Conservation (phyloP, 2,329 filamentous ascomycete genomes). For the Verticillium longisporum region DNA sequence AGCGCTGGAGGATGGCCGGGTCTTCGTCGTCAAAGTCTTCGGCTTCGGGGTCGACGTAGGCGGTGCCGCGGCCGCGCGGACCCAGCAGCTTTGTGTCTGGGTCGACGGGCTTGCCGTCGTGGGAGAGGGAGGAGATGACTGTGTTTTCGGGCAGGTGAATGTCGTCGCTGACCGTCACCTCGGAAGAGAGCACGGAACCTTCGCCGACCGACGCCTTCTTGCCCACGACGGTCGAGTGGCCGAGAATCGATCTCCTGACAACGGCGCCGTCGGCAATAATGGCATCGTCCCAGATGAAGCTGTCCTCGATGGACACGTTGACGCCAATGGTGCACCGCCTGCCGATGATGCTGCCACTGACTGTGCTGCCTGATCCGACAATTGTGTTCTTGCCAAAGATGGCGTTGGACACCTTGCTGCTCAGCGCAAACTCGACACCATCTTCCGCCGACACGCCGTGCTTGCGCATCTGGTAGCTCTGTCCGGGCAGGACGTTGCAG, state of each 20-base stretch:
- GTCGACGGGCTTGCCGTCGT: slow-evolving; percentile 27
- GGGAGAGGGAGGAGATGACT: slow-evolving; percentile 26
- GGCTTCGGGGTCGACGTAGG: slow-evolving; percentile 37
- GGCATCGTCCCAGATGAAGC: slow-evolving; percentile 83
- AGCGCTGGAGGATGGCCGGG: slow-evolving; percentile 44
- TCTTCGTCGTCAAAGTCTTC: slow-evolving; percentile 45
- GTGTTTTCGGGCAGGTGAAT: slow-evolving; percentile 33
- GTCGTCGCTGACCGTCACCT: slow-evolving; percentile 63
- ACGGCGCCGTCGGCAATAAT: slow-evolving; percentile 68
- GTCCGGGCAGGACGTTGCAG: slow-evolving; percentile 72
- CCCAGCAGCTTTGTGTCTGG: slow-evolving; percentile 42
- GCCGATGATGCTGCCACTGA: slow-evolving; percentile 76
- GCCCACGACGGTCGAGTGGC: slow-evolving; percentile 64
- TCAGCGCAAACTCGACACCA: slow-evolving; percentile 65
- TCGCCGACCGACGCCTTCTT: slow-evolving; percentile 60
- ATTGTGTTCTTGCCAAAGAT: slow-evolving; percentile 72
- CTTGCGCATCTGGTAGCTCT: slow-evolving; percentile 66
- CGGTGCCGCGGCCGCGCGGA: slow-evolving; percentile 40
- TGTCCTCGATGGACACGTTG: slow-evolving; percentile 71
- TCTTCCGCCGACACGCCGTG: slow-evolving; percentile 73
- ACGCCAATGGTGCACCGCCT: slow-evolving; percentile 79
- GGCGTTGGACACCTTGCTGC: slow-evolving; percentile 63
- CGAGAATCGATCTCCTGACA: slow-evolving; percentile 69
- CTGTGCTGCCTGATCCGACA: slow-evolving; percentile 63
- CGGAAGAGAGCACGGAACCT: slow-evolving; percentile 74